A percentile compares a stretch with the other conserved stretches of the same genome.
Conservation (phyloP, 306 rosid genomes). For the Casuarina cunninghamiana region DNA sequence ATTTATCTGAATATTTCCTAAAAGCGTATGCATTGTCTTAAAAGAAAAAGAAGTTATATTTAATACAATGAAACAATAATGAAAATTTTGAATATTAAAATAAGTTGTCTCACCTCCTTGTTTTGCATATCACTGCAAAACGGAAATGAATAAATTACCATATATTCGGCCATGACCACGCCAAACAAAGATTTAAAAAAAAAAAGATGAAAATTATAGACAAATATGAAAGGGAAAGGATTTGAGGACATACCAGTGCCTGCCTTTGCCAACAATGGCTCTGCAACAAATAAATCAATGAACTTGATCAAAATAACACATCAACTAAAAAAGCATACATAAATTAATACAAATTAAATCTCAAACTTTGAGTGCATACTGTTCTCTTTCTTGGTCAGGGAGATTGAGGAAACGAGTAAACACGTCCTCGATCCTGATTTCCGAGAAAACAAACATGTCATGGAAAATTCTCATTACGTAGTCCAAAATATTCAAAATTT, state of each 20-base stretch:
- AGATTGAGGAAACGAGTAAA: conserved; percentile 77
- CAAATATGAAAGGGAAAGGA: background rate
- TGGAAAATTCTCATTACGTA: background rate
- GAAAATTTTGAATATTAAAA: background rate
- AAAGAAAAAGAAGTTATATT: too few relatives aligned
- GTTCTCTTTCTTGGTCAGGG: conserved; percentile 78
- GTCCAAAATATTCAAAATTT: background rate
- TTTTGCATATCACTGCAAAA: conserved; percentile 68
- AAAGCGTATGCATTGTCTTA: background rate
- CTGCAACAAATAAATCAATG: conserved; percentile 38
- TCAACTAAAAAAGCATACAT: background rate
- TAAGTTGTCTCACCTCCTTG: conserved; percentile 54
- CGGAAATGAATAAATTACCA: background rate
- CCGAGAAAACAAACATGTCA: conserved; percentile 3
- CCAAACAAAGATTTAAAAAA: background rate
- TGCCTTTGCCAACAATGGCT: conserved; percentile 50
- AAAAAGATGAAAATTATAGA: background rate
- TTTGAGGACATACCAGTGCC: conserved; percentile 38
- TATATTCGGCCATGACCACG: background rate
- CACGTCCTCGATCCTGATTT: conserved; percentile 82
- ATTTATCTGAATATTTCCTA: background rate
- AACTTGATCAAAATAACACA: conserved; percentile 21
- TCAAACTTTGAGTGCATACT: conserved; percentile 36
- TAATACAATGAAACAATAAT: too few relatives aligned
- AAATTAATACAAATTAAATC: background rate